phyloP scores from a whole-genome alignment of 2,329 filamentous ascomycete genomes.

The Pseudopithomyces chartarum region DNA sequence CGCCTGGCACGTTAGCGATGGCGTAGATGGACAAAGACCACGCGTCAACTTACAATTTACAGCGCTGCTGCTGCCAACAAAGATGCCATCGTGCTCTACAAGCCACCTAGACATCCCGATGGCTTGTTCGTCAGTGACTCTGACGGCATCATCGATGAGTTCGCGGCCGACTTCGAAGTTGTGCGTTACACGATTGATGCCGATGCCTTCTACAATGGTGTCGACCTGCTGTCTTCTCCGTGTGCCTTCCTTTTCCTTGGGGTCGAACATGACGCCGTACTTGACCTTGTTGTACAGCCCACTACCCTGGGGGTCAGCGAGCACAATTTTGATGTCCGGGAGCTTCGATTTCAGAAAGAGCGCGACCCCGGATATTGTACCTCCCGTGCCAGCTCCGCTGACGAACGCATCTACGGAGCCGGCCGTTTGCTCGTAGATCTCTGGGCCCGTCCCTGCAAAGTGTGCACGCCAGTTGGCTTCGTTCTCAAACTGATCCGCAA shows the following conservation, averaged over 20 bases:
- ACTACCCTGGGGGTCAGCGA: conserved; percentile 93
- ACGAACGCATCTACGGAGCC: conserved; percentile 85
- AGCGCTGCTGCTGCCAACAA: conserved; percentile 92
- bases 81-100: conserved; percentile 93
- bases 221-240: conserved; percentile 89
- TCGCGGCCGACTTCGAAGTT: conserved; percentile 90
- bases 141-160: conserved; percentile 86
- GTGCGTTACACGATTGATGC: conserved; percentile 89
- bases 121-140: conserved; percentile 87
- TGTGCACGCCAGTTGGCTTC: conserved; percentile 88
- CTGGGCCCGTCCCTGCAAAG: conserved; percentile 80
- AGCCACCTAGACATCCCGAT: conserved; percentile 94
- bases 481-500: conserved; percentile 96
- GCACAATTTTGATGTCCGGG: conserved; percentile 69
- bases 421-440: conserved; percentile 80
- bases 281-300: conserved; percentile 90
- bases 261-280: conserved; percentile 93
- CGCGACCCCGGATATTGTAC: conserved; percentile 87
- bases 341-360: conserved; percentile 78
- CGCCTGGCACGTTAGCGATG: conserved; percentile 46
- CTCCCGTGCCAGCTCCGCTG: conserved; percentile 90
- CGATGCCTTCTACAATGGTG: conserved; percentile 93
- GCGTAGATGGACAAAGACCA: background rate
- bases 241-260: conserved; percentile 88
- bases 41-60: conserved; percentile 74